These are phyloP conservation scores for Panaeolus papilionaceus DNA, from an alignment of 768 basidiomycete genomes.

Conservation along the genomic window DNA sequence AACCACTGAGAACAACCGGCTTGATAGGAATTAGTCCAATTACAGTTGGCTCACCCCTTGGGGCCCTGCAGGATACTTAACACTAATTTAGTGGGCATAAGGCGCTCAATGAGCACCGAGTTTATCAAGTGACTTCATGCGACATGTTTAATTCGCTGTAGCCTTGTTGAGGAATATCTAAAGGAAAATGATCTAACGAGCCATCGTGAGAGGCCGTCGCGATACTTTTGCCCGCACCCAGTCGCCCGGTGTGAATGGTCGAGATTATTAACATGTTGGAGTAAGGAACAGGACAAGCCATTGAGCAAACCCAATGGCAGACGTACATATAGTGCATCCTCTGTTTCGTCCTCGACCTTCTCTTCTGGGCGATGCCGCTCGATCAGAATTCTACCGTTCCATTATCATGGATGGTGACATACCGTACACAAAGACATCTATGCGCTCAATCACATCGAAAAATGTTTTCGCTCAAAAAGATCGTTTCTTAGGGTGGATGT, in stretches of 20 bases:
- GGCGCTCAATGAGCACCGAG: background rate
- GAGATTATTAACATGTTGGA: background rate
- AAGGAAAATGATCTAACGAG: background rate
- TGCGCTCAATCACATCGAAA: background rate
- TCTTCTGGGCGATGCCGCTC: background rate
- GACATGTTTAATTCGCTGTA: background rate
- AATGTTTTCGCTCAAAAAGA: background rate
- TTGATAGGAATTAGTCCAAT: background rate
- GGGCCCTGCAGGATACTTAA: background rate
- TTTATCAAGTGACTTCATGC: background rate
- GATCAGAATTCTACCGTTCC: background rate
- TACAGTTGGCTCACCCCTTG: background rate
- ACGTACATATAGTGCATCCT: background rate
- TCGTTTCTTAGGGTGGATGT: background rate
- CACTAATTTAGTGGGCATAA: background rate
- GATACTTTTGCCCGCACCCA: background rate
- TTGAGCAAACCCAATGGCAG: background rate
- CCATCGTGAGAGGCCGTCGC: background rate
- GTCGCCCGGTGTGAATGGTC: background rate
- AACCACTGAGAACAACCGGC: background rate
- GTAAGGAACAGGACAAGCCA: background rate
- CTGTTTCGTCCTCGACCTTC: background rate
- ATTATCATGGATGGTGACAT: background rate
- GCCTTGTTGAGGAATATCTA: background rate
- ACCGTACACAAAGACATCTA: background rate